phyloP scores from a whole-genome alignment of 192 early-diverging fungal genomes.

The Linnemannia schmuckeri region DNA sequence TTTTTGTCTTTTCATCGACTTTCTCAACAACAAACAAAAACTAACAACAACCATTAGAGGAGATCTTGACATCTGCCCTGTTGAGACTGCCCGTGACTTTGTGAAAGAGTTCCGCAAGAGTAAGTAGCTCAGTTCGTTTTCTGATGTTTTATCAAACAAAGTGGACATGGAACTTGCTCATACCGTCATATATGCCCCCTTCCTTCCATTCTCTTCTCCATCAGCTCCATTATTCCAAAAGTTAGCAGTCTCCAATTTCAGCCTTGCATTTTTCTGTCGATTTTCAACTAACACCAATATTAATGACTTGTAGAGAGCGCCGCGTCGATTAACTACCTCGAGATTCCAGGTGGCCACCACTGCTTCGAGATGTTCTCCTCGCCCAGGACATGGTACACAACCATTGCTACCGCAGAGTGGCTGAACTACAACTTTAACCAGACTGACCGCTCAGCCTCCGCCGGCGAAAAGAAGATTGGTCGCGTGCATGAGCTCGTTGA shows the following conservation, averaged over 20 bases:
- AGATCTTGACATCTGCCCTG: conserved; percentile 35
- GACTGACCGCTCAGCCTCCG: too few species aligned
- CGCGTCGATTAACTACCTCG: conserved; percentile 26
- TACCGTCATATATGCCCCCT: neutral
- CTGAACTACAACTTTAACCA: conserved; percentile 26
- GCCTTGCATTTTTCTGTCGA: neutral
- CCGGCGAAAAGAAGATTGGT: neutral
- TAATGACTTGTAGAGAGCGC: conserved; percentile 10
- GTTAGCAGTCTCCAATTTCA: neutral
- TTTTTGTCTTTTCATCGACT: neutral
- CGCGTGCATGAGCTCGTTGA: conserved; percentile 47
- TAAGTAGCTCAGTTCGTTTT: conserved; percentile 5
- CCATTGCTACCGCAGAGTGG: conserved; percentile 50
- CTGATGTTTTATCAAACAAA: too few species aligned
- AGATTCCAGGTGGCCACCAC: conserved; percentile 53
- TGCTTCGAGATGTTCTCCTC: conserved; percentile 54
- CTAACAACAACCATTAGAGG: conserved; percentile 35
- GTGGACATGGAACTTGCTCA: too few species aligned
- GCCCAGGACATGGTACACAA: conserved; percentile 46
- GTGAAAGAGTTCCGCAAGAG: conserved; percentile 42
- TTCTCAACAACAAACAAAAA: neutral
- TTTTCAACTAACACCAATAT: neutral
- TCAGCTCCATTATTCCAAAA: neutral
- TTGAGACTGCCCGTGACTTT: conserved; percentile 41
- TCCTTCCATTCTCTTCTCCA: neutral